Evolutionary conservation across 2,329 filamentous ascomycete species (phyloP), one percentile per base, ranked within the genome.

Genomic region (Trichoderma polysporum): DNA sequence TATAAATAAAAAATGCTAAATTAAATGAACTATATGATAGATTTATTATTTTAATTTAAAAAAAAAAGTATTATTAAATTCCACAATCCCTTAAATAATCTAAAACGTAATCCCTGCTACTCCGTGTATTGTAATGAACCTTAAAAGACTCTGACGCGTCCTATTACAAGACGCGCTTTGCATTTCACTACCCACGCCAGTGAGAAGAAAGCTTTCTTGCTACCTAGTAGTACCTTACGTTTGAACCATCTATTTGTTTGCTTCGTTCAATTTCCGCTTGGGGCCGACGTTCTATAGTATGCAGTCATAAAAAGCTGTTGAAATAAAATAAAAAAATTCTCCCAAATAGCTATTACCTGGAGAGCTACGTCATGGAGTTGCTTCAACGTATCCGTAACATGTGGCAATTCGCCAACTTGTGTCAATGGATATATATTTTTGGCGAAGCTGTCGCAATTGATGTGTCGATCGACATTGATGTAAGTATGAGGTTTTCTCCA

Each of bases 351-450:
- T 35, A n/a, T 31, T 39, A 19, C 47, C 12, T 19, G 1, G 76
- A 80, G 31, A 81, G 88, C 67, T 64, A 47, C 61, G 50, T 64
- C 50, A 64, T 64, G 61, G 61, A 64, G 50, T 19, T 35, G 49
- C 37, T 64, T 47, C 61, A 56, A 6, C 88, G 85, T 71, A 86
- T 98, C 71, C 88, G 94, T 70, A 95, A 92, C 76, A 93, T 92
- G 85, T 98, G 94, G 94, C 91, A 97, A 78, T 97, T 98, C 79
- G 92, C 94, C 69, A 94, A 93, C 74, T 82, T 98, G 8, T 93
- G 91, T 80, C 94, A 99, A 80, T 99, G 93, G 86, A 92, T 98
- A 69, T 91, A 90, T 77, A 87, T 94, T 47, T 99, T 99, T 78
- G 94, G 94, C 69, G 89, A 91, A 74, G 89, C 89, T 50, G 89